phyloP scores from a whole-genome alignment of 1,284 basidiomycete species.

The Sanghuangporus baumii region DNA sequence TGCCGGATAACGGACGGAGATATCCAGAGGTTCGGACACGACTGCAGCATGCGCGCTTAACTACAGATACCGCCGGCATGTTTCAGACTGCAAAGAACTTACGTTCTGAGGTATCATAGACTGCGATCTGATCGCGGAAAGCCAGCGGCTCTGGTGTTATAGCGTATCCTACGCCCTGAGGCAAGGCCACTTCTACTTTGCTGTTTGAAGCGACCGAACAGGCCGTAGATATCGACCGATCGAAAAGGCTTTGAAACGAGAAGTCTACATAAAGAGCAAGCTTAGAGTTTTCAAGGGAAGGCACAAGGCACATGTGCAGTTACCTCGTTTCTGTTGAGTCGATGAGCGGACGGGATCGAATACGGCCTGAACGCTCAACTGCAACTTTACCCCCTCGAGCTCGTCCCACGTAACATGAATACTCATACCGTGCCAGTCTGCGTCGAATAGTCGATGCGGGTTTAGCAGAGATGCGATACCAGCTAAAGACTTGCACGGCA shows the following conservation, averaged over 20 bases:
- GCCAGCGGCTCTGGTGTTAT: conserved; percentile 47
- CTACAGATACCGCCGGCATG: conserved; percentile 8
- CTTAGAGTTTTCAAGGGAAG: neutral
- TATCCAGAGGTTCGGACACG: conserved; percentile 36
- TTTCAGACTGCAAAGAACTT: conserved; percentile 18
- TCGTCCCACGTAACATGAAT: conserved; percentile 65
- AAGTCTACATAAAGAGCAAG: conserved; percentile 49
- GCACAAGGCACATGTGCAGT: conserved; percentile 19
- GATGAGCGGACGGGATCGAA: conserved; percentile 69
- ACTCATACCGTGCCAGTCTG: conserved; percentile 85
- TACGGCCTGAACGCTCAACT: conserved; percentile 77
- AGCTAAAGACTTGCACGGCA: conserved; percentile 90
- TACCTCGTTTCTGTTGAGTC: conserved; percentile 51
- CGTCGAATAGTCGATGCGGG: conserved; percentile 81
- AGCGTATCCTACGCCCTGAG: conserved; percentile 35
- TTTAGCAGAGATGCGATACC: conserved; percentile 86
- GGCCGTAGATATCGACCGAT: conserved; percentile 52
- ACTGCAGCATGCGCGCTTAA: conserved; percentile 2
- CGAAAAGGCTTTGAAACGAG: conserved; percentile 73
- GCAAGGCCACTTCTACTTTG: conserved; percentile 42
- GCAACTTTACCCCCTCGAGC: conserved; percentile 53
- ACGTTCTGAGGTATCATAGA: conserved; percentile 49
- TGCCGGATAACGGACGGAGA: conserved; percentile 52
- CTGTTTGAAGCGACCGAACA: conserved; percentile 59
- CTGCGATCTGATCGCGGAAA: conserved; percentile 28